Evolutionary conservation across 2,329 filamentous ascomycete species (phyloP).

Genomic region (Trichophaea hybrida): DNA sequence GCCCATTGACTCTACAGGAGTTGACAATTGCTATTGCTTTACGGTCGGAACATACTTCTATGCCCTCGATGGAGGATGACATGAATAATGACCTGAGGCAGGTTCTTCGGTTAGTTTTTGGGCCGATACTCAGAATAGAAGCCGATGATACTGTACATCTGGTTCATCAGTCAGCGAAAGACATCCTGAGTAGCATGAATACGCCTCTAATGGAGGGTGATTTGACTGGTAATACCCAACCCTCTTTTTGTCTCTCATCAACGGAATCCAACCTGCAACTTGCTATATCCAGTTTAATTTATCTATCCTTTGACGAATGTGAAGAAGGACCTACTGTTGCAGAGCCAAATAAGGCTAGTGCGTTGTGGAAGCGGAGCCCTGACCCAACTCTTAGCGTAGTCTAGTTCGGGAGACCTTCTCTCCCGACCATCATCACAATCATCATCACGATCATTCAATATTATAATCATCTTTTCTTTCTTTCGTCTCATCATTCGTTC

Average conservation of each 20-base stretch:
- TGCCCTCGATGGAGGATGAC: conserved; percentile 18
- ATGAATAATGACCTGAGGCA: conserved; percentile 20
- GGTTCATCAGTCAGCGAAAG: conserved; percentile 25
- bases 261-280: not conserved
- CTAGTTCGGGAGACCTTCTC: no score
- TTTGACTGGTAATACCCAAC: not conserved
- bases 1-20: conserved; percentile 20
- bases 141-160: conserved; percentile 22
- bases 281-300: not conserved
- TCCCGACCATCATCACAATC: no score
- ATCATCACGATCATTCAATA: no score
- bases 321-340: no score
- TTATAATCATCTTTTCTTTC: no score
- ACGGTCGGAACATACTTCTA: not conserved
- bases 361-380: no score
- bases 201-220: not conserved
- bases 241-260: not conserved
- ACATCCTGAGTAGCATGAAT: conserved; percentile 19
- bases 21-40: conserved; percentile 22
- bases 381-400: no score
- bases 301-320: conserved; percentile 1
- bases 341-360: no score
- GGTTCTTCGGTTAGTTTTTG: conserved; percentile 17
- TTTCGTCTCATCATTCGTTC: no score
- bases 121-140: conserved; percentile 19